A percentile compares a stretch with the other conserved stretches of the same genome.
Conservation (phyloP, 768 basidiomycete genomes). For the Kondoa malvinella region DNA sequence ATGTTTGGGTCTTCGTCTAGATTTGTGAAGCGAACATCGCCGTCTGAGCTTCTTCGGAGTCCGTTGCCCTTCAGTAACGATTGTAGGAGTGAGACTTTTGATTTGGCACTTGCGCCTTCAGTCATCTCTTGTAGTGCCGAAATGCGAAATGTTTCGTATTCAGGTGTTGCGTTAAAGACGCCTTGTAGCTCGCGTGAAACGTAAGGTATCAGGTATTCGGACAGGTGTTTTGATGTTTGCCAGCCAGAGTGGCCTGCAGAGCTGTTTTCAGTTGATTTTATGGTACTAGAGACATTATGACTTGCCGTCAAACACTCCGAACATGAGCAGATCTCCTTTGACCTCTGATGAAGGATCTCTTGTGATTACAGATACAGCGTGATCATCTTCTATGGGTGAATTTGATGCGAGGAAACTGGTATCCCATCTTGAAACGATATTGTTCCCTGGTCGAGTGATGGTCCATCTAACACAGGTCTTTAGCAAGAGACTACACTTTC, state of each 20-base stretch:
- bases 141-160: slow-evolving; percentile 30
- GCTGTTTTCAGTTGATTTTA: slow-evolving; percentile 40
- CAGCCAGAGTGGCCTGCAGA: slow-evolving; percentile 71
- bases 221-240: slow-evolving; percentile 67
- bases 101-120: not conserved
- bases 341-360: slow-evolving; percentile 17
- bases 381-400: slow-evolving; percentile 75
- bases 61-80: not conserved
- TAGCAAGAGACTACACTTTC: too few species aligned
- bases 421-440: slow-evolving; percentile 36
- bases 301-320: slow-evolving; percentile 18
- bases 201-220: slow-evolving; percentile 65
- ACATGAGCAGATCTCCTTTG: slow-evolving; percentile 10
- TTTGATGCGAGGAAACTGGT: slow-evolving; percentile 71
- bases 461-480: too few species aligned
- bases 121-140: not conserved
- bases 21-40: slow-evolving; percentile 28
- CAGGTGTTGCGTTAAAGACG: slow-evolving; percentile 22
- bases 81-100: not conserved
- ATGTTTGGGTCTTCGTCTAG: slow-evolving; percentile 39
- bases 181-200: slow-evolving; percentile 53
- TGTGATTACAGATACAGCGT: slow-evolving; percentile 24
- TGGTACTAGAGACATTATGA: slow-evolving; percentile 7
- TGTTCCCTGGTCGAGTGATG: slow-evolving; percentile 20
- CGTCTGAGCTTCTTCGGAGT: not conserved